These are phyloP conservation scores for Penicillium ucsense DNA, from an alignment of 495 filamentous ascomycete genomes.

Conservation along the genomic window DNA sequence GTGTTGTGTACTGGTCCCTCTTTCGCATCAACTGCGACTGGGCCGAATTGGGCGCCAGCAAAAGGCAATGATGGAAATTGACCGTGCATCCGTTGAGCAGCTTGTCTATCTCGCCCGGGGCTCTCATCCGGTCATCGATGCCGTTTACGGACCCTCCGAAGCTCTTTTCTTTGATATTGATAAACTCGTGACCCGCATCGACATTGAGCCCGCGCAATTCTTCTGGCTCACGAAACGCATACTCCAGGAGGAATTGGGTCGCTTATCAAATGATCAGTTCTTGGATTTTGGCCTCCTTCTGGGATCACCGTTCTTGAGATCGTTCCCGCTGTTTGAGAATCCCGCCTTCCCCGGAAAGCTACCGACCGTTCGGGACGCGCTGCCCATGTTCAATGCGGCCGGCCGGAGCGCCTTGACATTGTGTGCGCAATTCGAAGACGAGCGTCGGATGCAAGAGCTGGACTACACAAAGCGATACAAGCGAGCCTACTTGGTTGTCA, in stretches of 20 bases:
- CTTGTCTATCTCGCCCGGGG: constrained; percentile 72
- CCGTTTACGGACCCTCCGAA: constrained; percentile 79
- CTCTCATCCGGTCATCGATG: constrained; percentile 58
- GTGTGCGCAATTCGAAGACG: constrained; percentile 61
- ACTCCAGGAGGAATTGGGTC: constrained; percentile 59
- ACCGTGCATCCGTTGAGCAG: constrained; percentile 30
- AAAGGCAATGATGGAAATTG: neutral
- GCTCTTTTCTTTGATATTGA: constrained; percentile 78
- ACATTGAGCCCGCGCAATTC: constrained; percentile 57
- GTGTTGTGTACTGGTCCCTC: neutral
- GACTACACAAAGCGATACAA: constrained; percentile 78
- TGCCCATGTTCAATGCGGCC: constrained; percentile 59
- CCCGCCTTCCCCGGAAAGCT: constrained; percentile 33
- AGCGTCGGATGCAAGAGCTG: constrained; percentile 55
- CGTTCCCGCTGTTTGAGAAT: constrained; percentile 66
- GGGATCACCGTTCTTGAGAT: constrained; percentile 67
- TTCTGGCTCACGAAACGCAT: constrained; percentile 60
- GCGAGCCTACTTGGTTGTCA: constrained; percentile 70
- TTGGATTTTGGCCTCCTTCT: constrained; percentile 74
- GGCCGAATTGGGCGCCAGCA: neutral
- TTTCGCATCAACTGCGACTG: too few relatives aligned
- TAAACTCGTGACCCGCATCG: constrained; percentile 69
- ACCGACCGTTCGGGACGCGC: constrained; percentile 52
- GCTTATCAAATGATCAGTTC: constrained; percentile 63
- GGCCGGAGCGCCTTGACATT: constrained; percentile 52